These are phyloP conservation scores for Phaeolepiota aurea DNA, from an alignment of 768 basidiomycete genomes.

Conservation along the genomic window DNA sequence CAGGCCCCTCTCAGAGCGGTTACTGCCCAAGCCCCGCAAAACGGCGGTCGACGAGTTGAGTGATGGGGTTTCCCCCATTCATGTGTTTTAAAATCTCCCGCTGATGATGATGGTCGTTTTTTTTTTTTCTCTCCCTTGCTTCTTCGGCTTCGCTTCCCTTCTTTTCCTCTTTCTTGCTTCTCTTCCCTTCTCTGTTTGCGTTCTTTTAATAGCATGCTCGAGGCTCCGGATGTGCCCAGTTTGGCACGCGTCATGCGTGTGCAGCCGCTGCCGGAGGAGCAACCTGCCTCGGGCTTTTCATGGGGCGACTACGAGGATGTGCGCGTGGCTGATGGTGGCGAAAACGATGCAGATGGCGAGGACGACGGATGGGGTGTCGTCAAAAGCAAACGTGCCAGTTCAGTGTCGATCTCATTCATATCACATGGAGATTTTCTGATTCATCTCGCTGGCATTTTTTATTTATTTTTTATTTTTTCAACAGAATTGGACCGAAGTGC, in stretches of 20 bases:
- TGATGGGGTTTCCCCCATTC: too few species aligned
- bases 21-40: conserved; percentile 56
- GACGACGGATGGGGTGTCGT: conserved; percentile 81
- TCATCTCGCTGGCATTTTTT: background rate
- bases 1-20: conserved; percentile 50
- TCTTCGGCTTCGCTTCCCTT: conserved; percentile 1
- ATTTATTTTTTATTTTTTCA: background rate
- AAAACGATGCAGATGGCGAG: conserved; percentile 59
- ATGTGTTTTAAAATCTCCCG: conserved; percentile 9
- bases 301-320: conserved; percentile 78
- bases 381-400: conserved; percentile 42
- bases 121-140: conserved; percentile 3
- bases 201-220: conserved; percentile 45
- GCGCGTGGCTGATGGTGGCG: conserved; percentile 26
- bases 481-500: conserved; percentile 9
- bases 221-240: conserved; percentile 43
- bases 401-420: background rate
- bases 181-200: too few species aligned
- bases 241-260: conserved; percentile 67
- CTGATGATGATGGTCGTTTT: conserved; percentile 2
- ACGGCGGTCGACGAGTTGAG: conserved; percentile 66
- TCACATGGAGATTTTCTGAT: background rate
- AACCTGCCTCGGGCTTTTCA: conserved; percentile 57
- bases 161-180: background rate
- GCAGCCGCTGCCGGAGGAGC: conserved; percentile 44